These are phyloP conservation scores for Setaria italica DNA, from an alignment of 202 grass and related monocot genomes.

Conservation along the genomic window DNA sequence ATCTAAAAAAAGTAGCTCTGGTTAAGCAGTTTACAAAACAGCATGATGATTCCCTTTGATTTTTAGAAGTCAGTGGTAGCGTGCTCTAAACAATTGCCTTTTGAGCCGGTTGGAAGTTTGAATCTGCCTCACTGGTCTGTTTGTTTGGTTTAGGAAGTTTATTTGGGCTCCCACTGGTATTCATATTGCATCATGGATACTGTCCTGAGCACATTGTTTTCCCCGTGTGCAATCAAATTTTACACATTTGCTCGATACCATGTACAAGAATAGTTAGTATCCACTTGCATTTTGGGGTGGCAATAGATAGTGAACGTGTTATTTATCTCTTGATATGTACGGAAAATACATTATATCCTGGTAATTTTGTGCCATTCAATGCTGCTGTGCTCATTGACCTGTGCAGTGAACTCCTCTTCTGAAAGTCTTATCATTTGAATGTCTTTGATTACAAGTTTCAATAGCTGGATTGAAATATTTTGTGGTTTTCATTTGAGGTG, in stretches of 20 bases:
- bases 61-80: too few species aligned
- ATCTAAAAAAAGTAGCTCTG: too few species aligned
- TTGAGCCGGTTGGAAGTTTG: background rate
- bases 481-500: background rate
- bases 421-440: background rate
- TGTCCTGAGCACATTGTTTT: background rate
- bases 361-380: background rate
- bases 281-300: background rate
- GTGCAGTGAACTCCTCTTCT: background rate
- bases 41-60: background rate
- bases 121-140: background rate
- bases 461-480: too few species aligned
- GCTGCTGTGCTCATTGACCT: background rate
- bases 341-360: background rate
- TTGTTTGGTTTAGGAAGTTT: background rate
- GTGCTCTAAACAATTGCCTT: background rate
- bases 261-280: background rate
- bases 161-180: background rate
- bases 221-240: background rate
- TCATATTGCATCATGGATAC: background rate
- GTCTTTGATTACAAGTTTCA: background rate
- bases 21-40: background rate
- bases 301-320: background rate
- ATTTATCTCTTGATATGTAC: background rate
- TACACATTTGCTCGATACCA: too few species aligned